Evolutionary conservation across 2,329 filamentous ascomycete species (phyloP).

Genomic region (Pyrenophora tritici-repentis): DNA sequence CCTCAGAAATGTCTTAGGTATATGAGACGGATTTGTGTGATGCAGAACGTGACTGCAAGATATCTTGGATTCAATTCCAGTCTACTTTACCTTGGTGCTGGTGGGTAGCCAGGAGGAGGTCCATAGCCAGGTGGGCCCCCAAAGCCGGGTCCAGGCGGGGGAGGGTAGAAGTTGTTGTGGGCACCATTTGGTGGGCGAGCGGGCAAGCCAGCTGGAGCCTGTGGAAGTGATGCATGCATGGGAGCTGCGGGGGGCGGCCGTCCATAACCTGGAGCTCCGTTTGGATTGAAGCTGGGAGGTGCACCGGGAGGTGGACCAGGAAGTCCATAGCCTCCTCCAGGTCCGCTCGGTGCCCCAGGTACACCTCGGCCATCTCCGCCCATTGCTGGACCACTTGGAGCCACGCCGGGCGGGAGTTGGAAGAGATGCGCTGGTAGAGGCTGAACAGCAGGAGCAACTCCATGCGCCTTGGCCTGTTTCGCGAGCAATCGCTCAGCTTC

Average conservation of each 20-base stretch:
- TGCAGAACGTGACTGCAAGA: neutral
- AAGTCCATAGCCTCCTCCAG: conserved; percentile 44
- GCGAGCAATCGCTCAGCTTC: conserved; percentile 90
- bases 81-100: conserved; percentile 13
- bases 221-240: conserved; percentile 57
- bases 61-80: neutral
- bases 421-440: conserved; percentile 76
- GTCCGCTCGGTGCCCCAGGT: conserved; percentile 47
- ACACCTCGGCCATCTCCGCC: conserved; percentile 42
- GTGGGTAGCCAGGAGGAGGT: conserved; percentile 18
- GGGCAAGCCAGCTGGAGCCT: conserved; percentile 65
- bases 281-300: conserved; percentile 43
- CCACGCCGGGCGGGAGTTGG: conserved; percentile 39
- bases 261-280: conserved; percentile 16
- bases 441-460: conserved; percentile 81
- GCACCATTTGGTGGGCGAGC: conserved; percentile 74
- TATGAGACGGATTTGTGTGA: neutral
- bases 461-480: conserved; percentile 90
- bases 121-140: conserved; percentile 24
- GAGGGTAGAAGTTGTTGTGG: conserved; percentile 45
- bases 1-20: neutral
- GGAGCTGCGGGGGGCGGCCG: conserved; percentile 34
- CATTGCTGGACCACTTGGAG: conserved; percentile 45
- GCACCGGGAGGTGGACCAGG: conserved; percentile 50
- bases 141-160: conserved; percentile 33